phyloP scores from a whole-genome alignment of 345 rosid species.

The Psidium guajava region DNA sequence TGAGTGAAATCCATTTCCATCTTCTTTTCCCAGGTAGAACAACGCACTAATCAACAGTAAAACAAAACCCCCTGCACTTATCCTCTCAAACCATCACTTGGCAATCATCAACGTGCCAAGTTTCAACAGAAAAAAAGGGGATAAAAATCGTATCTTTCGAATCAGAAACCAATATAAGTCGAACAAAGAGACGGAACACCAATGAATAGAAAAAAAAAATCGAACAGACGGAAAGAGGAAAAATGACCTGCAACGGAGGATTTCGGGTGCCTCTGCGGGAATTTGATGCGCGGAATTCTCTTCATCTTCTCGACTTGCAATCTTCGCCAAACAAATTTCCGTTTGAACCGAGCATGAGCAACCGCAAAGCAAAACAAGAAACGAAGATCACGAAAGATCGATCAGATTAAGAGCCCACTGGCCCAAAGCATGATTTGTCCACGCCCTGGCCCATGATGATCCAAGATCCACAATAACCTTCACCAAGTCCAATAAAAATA shows the following conservation, averaged over 20 bases:
- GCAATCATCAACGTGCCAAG: neutral
- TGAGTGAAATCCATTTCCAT: neutral
- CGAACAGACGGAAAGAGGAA: neutral
- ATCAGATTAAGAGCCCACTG: neutral
- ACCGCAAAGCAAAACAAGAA: neutral
- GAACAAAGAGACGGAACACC: neutral
- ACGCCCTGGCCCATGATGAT: neutral
- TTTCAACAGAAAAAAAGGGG: neutral
- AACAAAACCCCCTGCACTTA: neutral
- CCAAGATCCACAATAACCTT: neutral
- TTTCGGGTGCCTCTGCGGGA: constrained; percentile 43
- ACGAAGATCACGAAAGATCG: neutral
- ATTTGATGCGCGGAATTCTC: constrained; percentile 66
- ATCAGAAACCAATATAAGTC: neutral
- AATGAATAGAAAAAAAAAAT: neutral
- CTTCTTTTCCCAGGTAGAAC: neutral
- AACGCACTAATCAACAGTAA: neutral
- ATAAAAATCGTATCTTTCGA: neutral
- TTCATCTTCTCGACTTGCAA: constrained; percentile 11
- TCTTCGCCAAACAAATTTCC: neutral
- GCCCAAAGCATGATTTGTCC: neutral
- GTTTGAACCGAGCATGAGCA: neutral
- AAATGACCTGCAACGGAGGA: constrained; percentile 13
- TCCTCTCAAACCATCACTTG: neutral
- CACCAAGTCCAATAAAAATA: neutral